phyloP scores from a whole-genome alignment of 2,329 filamentous ascomycete species.

The Diaporthe citrichinensis region DNA sequence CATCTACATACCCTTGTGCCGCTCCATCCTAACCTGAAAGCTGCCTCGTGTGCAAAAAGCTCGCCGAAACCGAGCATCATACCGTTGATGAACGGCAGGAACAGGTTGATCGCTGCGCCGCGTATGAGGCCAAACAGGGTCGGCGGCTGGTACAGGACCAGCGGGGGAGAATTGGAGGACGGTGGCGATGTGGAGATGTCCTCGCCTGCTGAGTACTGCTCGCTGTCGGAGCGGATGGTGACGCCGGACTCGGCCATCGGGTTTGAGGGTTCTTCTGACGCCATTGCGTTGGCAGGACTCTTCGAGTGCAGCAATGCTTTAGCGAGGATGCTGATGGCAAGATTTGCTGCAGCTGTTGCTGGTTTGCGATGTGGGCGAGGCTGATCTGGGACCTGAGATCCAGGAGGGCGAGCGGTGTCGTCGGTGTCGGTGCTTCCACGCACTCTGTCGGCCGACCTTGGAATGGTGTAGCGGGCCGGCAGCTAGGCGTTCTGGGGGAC shows the following conservation, averaged over 20 bases:
- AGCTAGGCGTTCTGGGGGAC: neutral
- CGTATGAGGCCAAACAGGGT: constrained; percentile 88
- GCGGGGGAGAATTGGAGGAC: constrained; percentile 74
- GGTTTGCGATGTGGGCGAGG: neutral
- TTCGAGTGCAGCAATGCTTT: neutral
- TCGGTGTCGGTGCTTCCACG: constrained; percentile 1
- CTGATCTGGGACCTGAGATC: neutral
- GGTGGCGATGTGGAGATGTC: constrained; percentile 73
- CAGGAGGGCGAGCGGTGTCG: constrained; percentile 19
- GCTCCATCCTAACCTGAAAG: constrained; percentile 93
- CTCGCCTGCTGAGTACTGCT: constrained; percentile 81
- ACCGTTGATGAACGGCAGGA: constrained; percentile 96
- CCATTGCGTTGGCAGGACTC: constrained; percentile 58
- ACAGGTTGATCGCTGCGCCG: constrained; percentile 93
- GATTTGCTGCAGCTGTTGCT: neutral
- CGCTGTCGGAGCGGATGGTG: constrained; percentile 86
- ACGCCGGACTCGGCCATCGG: constrained; percentile 80
- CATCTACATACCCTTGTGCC: constrained; percentile 82
- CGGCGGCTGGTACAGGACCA: constrained; percentile 91
- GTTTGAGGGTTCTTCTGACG: constrained; percentile 64
- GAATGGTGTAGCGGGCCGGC: constrained; percentile 19
- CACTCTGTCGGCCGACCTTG: constrained; percentile 12
- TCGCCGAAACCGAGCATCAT: constrained; percentile 99
- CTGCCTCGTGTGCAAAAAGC: constrained; percentile 94
- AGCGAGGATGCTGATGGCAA: neutral